A percentile compares a stretch with the other conserved stretches of the same genome.
Evolutionary conservation across 805 yeast species (phyloP).

Genomic region (Sugiyamaella lignohabitans): DNA sequence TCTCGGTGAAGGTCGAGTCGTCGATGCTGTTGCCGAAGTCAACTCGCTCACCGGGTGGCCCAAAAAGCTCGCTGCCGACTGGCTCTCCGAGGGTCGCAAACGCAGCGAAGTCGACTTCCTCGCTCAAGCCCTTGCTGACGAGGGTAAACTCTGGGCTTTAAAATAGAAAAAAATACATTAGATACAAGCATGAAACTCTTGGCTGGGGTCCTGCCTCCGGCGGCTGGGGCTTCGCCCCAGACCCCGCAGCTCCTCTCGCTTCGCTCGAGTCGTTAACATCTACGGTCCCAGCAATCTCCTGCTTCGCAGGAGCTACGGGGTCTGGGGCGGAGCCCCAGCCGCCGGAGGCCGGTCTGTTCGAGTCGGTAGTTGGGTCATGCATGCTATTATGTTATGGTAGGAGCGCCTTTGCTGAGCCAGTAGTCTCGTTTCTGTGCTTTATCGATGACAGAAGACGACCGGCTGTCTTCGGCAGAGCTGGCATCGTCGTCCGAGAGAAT

Average conservation of each 20-base stretch:
- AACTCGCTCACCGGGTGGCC: constrained; percentile 90
- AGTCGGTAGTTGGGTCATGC: neutral
- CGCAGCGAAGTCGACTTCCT: constrained; percentile 83
- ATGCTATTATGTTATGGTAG: neutral
- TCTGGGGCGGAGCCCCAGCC: too few relatives aligned
- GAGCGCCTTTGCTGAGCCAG: constrained; percentile 4
- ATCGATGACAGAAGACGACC: neutral
- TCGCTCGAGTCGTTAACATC: too few relatives aligned
- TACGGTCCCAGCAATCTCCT: too few relatives aligned
- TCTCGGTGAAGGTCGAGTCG: constrained; percentile 68
- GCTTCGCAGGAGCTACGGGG: too few relatives aligned
- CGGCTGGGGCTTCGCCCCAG: too few relatives aligned
- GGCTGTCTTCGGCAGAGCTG: neutral
- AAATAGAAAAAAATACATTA: too few relatives aligned
- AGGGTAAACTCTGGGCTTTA: constrained; percentile 26
- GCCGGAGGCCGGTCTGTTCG: too few relatives aligned
- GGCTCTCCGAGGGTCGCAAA: constrained; percentile 86
- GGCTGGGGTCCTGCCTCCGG: too few relatives aligned
- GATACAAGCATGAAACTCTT: too few relatives aligned
- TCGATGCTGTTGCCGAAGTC: constrained; percentile 87
- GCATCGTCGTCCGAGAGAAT: neutral
- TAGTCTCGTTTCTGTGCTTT: neutral
- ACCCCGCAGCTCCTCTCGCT: too few relatives aligned
- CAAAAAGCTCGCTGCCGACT: constrained; percentile 80
- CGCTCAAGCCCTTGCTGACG: constrained; percentile 41